Evolutionary conservation across 805 yeast genomes (phyloP).

Genomic region (Pichia paraexigua): DNA sequence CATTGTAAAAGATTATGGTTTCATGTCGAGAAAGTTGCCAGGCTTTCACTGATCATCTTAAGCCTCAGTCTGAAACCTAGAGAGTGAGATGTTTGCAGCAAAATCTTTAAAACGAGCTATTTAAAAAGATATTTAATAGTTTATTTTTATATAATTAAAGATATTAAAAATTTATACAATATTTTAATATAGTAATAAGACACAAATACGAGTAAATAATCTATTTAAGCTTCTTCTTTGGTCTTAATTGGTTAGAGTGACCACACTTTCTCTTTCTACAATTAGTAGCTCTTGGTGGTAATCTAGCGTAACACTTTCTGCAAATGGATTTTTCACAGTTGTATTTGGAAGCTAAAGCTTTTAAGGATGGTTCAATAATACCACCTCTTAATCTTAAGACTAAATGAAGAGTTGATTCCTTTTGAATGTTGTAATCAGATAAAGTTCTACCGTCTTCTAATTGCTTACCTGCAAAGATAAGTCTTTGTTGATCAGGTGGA

Average conservation of each 20-base stretch:
- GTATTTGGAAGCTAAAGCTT: conserved; percentile 98
- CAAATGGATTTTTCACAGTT: conserved; percentile 99
- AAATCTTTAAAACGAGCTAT: conserved; percentile 2
- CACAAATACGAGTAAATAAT: conserved; percentile 18
- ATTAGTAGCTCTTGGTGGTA: conserved; percentile 99
- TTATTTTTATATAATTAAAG: background rate
- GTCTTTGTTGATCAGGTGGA: conserved; percentile 95
- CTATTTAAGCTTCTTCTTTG: conserved; percentile 98
- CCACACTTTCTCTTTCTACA: conserved; percentile 99
- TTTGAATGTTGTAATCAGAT: conserved; percentile 92
- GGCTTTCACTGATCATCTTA: no score
- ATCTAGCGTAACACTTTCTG: conserved; percentile 99
- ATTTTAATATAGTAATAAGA: conserved; percentile 3
- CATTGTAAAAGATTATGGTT: no score
- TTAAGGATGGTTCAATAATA: conserved; percentile 98
- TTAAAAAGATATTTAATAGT: background rate
- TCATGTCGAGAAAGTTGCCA: background rate
- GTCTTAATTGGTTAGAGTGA: conserved; percentile 99
- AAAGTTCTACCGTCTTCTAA: conserved; percentile 93
- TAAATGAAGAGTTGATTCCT: conserved; percentile 68
- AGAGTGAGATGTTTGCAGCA: background rate
- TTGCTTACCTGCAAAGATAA: conserved; percentile 94
- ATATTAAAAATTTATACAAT: conserved; percentile 1
- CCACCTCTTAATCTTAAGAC: conserved; percentile 65
- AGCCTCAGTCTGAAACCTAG: no score